Base-by-base conservation (phyloP, 2,329 filamentous ascomycete genomes). In the Cladophialophora bantiana region DNA sequence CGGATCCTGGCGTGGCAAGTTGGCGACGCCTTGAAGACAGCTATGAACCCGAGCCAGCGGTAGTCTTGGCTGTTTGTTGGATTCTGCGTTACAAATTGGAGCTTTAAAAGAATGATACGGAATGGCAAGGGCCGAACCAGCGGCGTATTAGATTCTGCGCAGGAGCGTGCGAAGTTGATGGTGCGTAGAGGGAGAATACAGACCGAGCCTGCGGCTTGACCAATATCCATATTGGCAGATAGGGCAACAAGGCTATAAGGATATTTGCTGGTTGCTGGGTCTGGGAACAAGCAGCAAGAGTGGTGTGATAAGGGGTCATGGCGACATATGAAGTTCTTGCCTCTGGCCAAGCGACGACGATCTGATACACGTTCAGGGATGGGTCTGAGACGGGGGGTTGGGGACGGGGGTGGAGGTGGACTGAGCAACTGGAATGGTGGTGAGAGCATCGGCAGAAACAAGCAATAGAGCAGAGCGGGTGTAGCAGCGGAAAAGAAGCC, bases 281-380 rank as follows among this genome's bases (percentile, higher is more conserved):
- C 34, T n/a, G 7, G 1, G 9, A 12, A 12, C 12, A 7, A 55
- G 7, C 18, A 55, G 13, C 52, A 36, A 55, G 26, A 36, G 52
- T 55, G 52, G 52, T 55, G 52, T 55, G 52, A 55, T 55, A 55
- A 55, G 52, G 52, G 34, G 52, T 20, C 18, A 55, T 55, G 13
- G 52, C 52, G 13, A 55, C 34, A 36, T 34, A 36, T 55, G 50
- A 36, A 35, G 52, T 3, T 55, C 31, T 55, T 35, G 52, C n/a
- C 52, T 55, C 31, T 55, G 13, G 52, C 52, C 52, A 55, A 55
- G 34, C 52, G 52, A 55, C 31, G 52, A 26, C 52, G 52, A 36
- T 55, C 52, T 55, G 52, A 55, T 55, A 55, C 52, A 55, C n/a
- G 31, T 36, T 55, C 12, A 36, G 52, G 6, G 31, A 55, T 5